A percentile compares a stretch with the other conserved stretches of the same genome.
Evolutionary conservation across 768 basidiomycete genomes (phyloP).

Genomic region (Phaffia australis): DNA sequence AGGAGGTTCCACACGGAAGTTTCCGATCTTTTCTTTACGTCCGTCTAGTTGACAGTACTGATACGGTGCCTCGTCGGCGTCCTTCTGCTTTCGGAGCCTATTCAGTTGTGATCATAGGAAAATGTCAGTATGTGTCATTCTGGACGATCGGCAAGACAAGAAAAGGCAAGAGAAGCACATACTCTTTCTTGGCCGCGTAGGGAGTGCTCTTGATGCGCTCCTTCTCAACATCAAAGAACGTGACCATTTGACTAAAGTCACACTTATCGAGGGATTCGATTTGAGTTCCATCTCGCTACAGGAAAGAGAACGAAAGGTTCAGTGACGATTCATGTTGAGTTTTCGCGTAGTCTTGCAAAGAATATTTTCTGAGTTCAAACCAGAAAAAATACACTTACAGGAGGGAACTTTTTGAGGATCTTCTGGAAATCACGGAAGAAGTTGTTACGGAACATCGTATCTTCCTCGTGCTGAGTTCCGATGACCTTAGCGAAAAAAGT

Average conservation of each 20-base stretch:
- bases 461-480: slow-evolving; percentile 83
- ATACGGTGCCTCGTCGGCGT: slow-evolving; percentile 73
- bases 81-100: slow-evolving; percentile 64
- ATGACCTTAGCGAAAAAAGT: slow-evolving; percentile 89
- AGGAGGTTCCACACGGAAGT: slow-evolving; percentile 96
- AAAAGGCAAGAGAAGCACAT: slow-evolving; percentile 18
- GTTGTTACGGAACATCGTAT: slow-evolving; percentile 79
- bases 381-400: slow-evolving; percentile 51
- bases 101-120: neutral
- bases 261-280: slow-evolving; percentile 68
- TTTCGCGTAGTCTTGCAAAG: neutral
- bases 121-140: slow-evolving; percentile 7
- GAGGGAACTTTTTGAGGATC: slow-evolving; percentile 67
- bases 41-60: slow-evolving; percentile 81
- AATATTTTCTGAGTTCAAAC: too few relatives aligned
- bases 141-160: neutral
- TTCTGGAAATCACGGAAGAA: slow-evolving; percentile 85
- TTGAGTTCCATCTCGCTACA: slow-evolving; percentile 55
- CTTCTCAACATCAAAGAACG: slow-evolving; percentile 83
- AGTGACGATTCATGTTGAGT: neutral
- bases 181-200: slow-evolving; percentile 75
- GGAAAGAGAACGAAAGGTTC: neutral
- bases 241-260: slow-evolving; percentile 90
- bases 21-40: slow-evolving; percentile 94
- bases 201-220: slow-evolving; percentile 83